phyloP scores from a whole-genome alignment of 2,329 filamentous ascomycete species.

The Exophiala viscosa region DNA sequence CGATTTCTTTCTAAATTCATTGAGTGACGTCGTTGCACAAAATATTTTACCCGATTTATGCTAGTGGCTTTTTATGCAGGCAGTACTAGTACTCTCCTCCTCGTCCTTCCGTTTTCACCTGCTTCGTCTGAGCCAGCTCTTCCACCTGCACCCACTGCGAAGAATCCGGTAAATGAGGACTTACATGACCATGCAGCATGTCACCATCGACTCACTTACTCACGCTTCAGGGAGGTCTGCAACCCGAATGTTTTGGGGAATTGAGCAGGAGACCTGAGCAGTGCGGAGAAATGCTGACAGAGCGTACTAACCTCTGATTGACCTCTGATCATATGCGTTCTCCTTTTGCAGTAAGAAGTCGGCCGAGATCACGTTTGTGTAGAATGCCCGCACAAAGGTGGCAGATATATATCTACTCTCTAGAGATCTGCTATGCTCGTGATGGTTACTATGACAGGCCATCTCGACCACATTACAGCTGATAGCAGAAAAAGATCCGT shows the following conservation, averaged over 20 bases:
- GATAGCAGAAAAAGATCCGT: not conserved
- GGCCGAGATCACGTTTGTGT: not conserved
- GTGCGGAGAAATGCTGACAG: slow-evolving; percentile 1
- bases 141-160: not conserved
- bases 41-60: not conserved
- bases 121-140: not conserved
- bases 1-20: not conserved
- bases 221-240: no score
- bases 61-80: not conserved
- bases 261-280: no score
- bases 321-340: not conserved
- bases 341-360: not conserved
- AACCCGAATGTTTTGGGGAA: no score
- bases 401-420: not conserved
- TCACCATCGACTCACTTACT: no score
- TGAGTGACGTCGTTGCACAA: not conserved
- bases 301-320: not conserved
- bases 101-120: no score
- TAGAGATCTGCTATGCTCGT: not conserved
- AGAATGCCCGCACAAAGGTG: not conserved
- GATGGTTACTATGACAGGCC: no score
- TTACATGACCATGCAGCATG: no score
- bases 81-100: no score
- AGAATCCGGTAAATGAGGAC: no score
- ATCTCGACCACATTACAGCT: no score